Percentiles rank a stretch among this genome's conserved stretches.
Evolutionary conservation across 306 rosid species (phyloP).

Genomic region (Vicia faba): DNA sequence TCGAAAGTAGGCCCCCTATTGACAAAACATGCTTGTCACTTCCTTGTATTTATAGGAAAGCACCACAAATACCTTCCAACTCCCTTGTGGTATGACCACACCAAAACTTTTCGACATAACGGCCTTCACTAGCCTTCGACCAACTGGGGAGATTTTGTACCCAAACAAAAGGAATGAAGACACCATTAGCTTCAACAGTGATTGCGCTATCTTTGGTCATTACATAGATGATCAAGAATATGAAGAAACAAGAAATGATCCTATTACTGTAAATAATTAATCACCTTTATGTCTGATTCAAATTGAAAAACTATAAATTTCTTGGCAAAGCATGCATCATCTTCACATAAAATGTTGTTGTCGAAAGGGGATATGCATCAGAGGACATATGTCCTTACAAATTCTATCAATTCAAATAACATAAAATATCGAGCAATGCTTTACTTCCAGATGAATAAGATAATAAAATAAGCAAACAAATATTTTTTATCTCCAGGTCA

Average conservation of each 20-base stretch:
- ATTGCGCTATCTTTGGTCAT: no score
- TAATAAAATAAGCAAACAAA: constrained; percentile 10
- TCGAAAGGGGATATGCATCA: constrained; percentile 82
- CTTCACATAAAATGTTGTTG: constrained; percentile 94
- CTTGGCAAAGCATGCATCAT: constrained; percentile 82
- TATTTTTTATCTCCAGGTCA: constrained; percentile 85
- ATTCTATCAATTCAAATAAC: constrained; percentile 28
- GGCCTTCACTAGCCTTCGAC: no score
- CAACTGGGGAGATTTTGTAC: no score
- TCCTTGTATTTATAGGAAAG: no score
- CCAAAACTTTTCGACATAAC: no score
- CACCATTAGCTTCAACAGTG: no score
- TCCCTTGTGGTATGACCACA: no score
- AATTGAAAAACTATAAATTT: constrained; percentile 85
- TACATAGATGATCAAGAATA: no score
- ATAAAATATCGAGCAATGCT: constrained; percentile 1
- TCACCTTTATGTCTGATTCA: constrained; percentile 92
- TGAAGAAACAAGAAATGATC: constrained; percentile 4
- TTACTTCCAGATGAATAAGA: neutral
- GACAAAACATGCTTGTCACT: no score
- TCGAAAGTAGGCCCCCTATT: no score
- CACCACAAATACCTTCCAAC: no score
- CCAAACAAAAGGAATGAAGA: no score
- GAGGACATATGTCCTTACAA: constrained; percentile 27
- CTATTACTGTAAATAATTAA: constrained; percentile 34